Conservation (phyloP, 208 protist genomes). For the Trypanosoma rangeli region DNA sequence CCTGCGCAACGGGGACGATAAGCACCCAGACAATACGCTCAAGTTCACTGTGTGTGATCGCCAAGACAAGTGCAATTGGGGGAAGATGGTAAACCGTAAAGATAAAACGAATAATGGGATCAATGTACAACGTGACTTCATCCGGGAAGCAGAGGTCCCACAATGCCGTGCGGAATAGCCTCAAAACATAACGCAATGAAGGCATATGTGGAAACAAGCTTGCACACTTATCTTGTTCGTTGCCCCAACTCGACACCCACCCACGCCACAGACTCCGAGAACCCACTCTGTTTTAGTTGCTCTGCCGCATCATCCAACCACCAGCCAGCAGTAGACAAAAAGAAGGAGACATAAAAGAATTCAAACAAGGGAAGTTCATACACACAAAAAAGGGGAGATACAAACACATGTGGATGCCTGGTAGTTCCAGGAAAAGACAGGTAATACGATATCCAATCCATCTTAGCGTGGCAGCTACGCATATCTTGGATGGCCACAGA, state of each 20-base stretch:
- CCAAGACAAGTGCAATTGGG: slow-evolving; percentile 51
- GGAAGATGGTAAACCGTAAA: slow-evolving; percentile 83
- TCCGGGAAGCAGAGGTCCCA: slow-evolving; percentile 74
- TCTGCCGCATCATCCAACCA: not conserved
- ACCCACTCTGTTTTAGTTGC: not conserved
- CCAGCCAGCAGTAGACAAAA: not conserved
- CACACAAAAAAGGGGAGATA: not conserved
- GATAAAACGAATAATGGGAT: slow-evolving; percentile 57
- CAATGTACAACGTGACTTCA: slow-evolving; percentile 67
- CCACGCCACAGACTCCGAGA: not conserved
- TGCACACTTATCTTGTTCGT: not conserved
- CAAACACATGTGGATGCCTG: not conserved
- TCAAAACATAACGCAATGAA: slow-evolving; percentile 3
- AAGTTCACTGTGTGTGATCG: slow-evolving; percentile 79
- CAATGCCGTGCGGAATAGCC: slow-evolving; percentile 44
- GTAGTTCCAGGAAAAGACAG: not conserved
- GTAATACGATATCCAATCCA: not conserved
- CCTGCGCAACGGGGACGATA: slow-evolving; percentile 75
- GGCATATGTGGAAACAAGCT: not conserved
- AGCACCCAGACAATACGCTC: slow-evolving; percentile 84
- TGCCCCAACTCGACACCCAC: not conserved
- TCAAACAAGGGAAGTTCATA: not conserved
- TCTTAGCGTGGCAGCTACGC: not conserved
- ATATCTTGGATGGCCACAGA: not conserved
- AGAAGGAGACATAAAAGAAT: not conserved